Evolutionary conservation across 148 eudicot genomes (phyloP).

Genomic region (Nepenthes mirabilis): DNA sequence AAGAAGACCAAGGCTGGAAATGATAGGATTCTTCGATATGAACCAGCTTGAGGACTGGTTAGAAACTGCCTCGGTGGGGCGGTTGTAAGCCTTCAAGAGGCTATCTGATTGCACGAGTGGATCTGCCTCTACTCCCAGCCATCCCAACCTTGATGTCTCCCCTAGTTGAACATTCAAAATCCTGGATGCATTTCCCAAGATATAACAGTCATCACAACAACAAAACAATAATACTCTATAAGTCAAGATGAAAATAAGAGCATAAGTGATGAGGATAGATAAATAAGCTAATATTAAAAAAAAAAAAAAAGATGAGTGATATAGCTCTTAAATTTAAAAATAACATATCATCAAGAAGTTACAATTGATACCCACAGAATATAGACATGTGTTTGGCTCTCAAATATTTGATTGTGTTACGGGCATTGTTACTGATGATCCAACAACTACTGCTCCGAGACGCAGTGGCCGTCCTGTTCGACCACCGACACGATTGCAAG

Average conservation of each 20-base stretch:
- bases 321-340: no score
- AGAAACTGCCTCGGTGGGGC: conserved; percentile 37
- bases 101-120: conserved; percentile 66
- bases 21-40: conserved; percentile 59
- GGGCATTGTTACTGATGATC: no score
- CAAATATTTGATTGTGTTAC: no score
- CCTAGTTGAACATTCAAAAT: conserved; percentile 68
- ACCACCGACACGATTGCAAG: no score
- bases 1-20: conserved; percentile 75
- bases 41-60: conserved; percentile 70
- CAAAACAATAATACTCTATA: not conserved
- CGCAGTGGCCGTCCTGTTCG: no score
- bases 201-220: not conserved
- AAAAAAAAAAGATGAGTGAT: no score
- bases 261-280: no score
- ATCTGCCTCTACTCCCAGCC: conserved; percentile 86
- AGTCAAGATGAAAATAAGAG: not conserved
- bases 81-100: conserved; percentile 54
- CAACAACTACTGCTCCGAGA: no score
- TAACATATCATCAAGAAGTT: no score
- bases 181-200: conserved; percentile 31
- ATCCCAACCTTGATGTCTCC: conserved; percentile 73
- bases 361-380: no score
- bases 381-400: no score
- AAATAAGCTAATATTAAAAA: no score